Percentiles rank a stretch among this genome's conserved stretches.
Conservation (phyloP, 2,329 filamentous ascomycete species). For the Triangularia verruculosa region DNA sequence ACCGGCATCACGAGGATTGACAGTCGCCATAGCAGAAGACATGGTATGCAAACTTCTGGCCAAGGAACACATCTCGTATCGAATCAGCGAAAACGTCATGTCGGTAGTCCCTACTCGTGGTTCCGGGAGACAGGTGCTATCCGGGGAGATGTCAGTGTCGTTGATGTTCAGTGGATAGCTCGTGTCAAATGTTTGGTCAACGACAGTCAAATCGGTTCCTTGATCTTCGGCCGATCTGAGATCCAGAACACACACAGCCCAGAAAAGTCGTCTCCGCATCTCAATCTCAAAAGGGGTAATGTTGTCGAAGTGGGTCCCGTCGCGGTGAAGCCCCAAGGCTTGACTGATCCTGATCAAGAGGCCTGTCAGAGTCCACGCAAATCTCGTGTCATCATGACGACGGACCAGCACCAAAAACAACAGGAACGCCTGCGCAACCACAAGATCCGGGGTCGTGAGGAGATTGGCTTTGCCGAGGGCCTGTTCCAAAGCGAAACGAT, state of each 20-base stretch:
- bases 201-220: conserved; percentile 49
- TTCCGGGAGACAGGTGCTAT: conserved; percentile 45
- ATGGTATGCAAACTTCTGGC: conserved; percentile 39
- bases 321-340: conserved; percentile 55
- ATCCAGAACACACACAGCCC: conserved; percentile 58
- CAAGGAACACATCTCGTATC: conserved; percentile 43
- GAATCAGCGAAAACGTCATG: conserved; percentile 44
- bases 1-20: conserved; percentile 32
- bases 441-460: conserved; percentile 56
- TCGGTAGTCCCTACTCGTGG: conserved; percentile 54
- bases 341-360: conserved; percentile 57
- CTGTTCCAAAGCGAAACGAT: conserved; percentile 55
- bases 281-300: conserved; percentile 60
- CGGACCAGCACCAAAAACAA: conserved; percentile 56
- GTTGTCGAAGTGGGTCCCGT: conserved; percentile 50
- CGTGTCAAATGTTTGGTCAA: conserved; percentile 49
- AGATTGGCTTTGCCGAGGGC: conserved; percentile 61
- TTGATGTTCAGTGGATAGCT: conserved; percentile 56
- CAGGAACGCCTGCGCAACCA: conserved; percentile 59
- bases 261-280: conserved; percentile 61
- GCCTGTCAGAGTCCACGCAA: conserved; percentile 63
- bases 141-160: conserved; percentile 48
- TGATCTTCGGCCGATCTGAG: conserved; percentile 59
- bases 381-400: conserved; percentile 49
- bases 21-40: conserved; percentile 33